Evolutionary conservation across 164 flowering plant species (phyloP), one percentile per base, ranked within the genome.

Genomic region (Aristolochia californica): DNA sequence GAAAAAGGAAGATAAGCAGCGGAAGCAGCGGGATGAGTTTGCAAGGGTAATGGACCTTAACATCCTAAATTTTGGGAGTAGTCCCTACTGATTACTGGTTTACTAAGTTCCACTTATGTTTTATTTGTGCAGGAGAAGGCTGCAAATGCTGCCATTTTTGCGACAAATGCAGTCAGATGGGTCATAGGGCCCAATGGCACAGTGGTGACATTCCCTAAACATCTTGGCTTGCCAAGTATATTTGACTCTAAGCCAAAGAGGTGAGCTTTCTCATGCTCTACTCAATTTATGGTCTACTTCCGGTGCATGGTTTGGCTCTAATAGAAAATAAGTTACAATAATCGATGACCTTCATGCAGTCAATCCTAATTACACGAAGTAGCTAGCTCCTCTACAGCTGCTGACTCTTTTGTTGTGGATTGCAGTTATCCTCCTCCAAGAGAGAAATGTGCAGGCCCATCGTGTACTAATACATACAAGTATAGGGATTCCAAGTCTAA

Each of bases 1-100:
- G 77, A 94, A 86, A 75, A 72, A 76, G 47, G 97, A 94, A 70
- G 96, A 90, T 21, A 83, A 84, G 69, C 59, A 67, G n/a, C 84
- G 83, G 80, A 86, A 82, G 75, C 96, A 93, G 5, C 79, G 66
- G 55, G 93, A 86, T 69, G 95, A 83, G 72, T 43, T 88, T 66
- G 96, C 95, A 49, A 86, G 86, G 88, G 99, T 94, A 82, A 23
- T 65, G 11, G 57, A 52, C 15, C 61, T 18, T 17, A 34, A 16
- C 9, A 45, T 24, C 22, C 22, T 27, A 4, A 45, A 8, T 47
- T 30, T 34, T 20, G 10, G 13, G 50, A 47, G 5, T 5, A 22
- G 9, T 30, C 24, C 22, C n/a, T 24, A 16, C 4, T 28, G 27
- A 26, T 17, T 21, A 7, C 5, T 11, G 1, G 28, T 9, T 43